Conservation (phyloP, 331 rosid species). For the Stylosanthes scabra region DNA sequence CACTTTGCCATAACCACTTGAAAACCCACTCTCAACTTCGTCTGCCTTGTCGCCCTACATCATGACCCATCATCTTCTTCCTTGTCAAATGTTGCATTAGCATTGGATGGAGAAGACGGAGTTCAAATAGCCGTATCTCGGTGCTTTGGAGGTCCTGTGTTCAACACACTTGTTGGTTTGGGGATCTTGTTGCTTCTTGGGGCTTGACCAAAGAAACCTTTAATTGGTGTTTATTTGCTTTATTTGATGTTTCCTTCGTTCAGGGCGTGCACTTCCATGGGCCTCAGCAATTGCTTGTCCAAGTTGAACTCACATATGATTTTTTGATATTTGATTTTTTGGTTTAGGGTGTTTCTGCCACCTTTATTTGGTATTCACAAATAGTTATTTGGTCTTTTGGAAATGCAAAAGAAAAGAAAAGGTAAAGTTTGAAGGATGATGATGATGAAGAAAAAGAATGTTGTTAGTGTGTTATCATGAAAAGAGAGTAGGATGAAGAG, state of each 20-base stretch:
- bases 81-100: constrained; percentile 82
- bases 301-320: constrained; percentile 22
- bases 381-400: too few relatives aligned
- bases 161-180: constrained; percentile 87
- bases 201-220: constrained; percentile 70
- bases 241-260: constrained; percentile 72
- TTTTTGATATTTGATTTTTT: too few relatives aligned
- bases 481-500: constrained; percentile 36
- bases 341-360: too few relatives aligned
- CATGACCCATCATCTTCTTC: too few relatives aligned
- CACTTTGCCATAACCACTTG: too few relatives aligned
- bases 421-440: too few relatives aligned
- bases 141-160: constrained; percentile 98
- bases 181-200: constrained; percentile 87
- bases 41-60: too few relatives aligned
- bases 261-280: constrained; percentile 55
- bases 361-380: too few relatives aligned
- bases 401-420: too few relatives aligned
- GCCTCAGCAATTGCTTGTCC: constrained; percentile 43
- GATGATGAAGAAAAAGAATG: background rate
- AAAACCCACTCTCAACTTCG: too few relatives aligned
- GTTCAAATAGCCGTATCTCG: constrained; percentile 97
- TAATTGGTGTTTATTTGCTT: constrained; percentile 21
- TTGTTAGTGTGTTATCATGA: constrained; percentile 28
- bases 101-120: constrained; percentile 84